Percentiles rank a stretch among this genome's conserved stretches.
Conservation (phyloP, 495 filamentous ascomycete species). For the Penicillium cataractarum region DNA sequence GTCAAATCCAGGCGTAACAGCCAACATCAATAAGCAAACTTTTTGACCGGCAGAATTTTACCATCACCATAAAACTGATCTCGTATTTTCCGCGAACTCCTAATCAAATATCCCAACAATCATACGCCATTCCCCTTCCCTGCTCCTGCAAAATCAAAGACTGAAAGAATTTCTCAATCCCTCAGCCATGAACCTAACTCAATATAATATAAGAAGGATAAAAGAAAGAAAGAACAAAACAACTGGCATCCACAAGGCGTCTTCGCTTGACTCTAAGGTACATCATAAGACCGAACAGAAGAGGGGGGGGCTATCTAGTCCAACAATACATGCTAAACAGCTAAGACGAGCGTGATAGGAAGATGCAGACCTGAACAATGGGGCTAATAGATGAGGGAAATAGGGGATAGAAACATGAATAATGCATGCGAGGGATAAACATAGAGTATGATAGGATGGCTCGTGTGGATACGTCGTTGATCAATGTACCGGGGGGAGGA, state of each 20-base stretch:
- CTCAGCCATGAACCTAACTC: slow-evolving; percentile 9
- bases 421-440: slow-evolving; percentile 24
- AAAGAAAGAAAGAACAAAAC: too few relatives aligned
- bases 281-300: slow-evolving; percentile 30
- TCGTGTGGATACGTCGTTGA: slow-evolving; percentile 40
- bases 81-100: too few relatives aligned
- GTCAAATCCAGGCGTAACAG: too few relatives aligned
- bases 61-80: background rate
- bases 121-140: slow-evolving; percentile 9
- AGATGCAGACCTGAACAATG: slow-evolving; percentile 11
- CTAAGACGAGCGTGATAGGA: slow-evolving; percentile 26
- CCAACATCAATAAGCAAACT: background rate
- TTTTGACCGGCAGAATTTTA: background rate
- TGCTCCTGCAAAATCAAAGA: slow-evolving; percentile 7
- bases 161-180: too few relatives aligned
- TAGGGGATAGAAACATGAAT: slow-evolving; percentile 3
- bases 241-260: slow-evolving; percentile 22
- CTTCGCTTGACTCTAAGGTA: slow-evolving; percentile 34
- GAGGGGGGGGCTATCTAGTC: slow-evolving; percentile 19
- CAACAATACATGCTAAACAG: slow-evolving; percentile 13
- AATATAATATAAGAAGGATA: slow-evolving; percentile 16
- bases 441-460: slow-evolving; percentile 27
- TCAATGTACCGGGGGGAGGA: slow-evolving; percentile 20
- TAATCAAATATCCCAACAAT: too few relatives aligned
- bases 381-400: slow-evolving; percentile 15